Evolutionary conservation across 345 rosid genomes (phyloP).

Genomic region (Populus deltoides): DNA sequence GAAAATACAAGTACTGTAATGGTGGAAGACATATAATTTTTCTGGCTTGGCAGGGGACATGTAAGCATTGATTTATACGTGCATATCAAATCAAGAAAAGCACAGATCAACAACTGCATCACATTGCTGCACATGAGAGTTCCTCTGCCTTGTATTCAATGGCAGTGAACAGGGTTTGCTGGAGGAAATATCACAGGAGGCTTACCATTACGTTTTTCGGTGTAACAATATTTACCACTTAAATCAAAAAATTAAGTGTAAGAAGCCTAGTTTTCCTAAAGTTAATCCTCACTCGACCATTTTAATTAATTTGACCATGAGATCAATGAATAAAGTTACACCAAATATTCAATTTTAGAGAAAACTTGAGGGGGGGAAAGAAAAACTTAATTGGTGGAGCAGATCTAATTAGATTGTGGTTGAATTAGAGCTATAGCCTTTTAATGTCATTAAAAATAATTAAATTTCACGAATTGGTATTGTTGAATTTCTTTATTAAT

Average conservation of each 20-base stretch:
- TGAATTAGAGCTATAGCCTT: neutral
- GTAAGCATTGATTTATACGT: neutral
- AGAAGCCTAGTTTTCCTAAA: neutral
- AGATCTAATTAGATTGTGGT: neutral
- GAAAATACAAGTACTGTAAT: neutral
- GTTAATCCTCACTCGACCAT: neutral
- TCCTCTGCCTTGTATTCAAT: neutral
- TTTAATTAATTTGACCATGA: neutral
- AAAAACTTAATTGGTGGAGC: neutral
- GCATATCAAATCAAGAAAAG: neutral
- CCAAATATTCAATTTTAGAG: too few relatives aligned
- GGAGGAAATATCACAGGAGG: neutral
- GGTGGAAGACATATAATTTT: neutral
- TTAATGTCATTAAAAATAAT: neutral
- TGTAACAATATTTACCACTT: neutral
- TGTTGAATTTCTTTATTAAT: constrained; percentile 8
- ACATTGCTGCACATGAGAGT: neutral
- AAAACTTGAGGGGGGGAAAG: too few relatives aligned
- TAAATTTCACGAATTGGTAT: neutral
- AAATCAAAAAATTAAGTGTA: neutral
- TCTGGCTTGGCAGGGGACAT: neutral
- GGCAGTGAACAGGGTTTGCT: neutral
- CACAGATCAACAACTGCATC: neutral
- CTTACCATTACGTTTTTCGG: neutral
- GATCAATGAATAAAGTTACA: too few relatives aligned